A percentile compares a stretch with the other conserved stretches of the same genome.
Conservation (phyloP, 331 rosid genomes). For the Quercus tomentella region DNA sequence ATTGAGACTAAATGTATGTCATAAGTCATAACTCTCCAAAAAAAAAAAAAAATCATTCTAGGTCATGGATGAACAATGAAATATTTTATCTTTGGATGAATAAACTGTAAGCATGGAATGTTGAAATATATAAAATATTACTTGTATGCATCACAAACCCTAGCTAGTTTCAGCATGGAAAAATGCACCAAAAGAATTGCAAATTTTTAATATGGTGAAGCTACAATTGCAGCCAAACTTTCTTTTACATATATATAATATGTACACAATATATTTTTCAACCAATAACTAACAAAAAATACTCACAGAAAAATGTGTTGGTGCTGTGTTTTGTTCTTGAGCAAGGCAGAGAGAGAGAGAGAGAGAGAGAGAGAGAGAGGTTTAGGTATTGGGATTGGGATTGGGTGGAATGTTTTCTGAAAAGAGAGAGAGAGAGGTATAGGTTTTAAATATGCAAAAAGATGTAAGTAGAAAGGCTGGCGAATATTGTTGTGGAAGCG, state of each 20-base stretch:
- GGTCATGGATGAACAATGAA: too few relatives aligned
- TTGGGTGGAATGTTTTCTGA: constrained; percentile 15
- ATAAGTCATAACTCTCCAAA: too few relatives aligned
- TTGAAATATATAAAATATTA: too few relatives aligned
- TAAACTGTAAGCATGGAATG: too few relatives aligned
- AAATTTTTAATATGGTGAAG: too few relatives aligned
- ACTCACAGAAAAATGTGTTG: constrained; percentile 51
- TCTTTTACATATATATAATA: not conserved
- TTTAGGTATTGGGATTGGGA: not conserved
- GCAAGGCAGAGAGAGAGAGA: constrained; percentile 1
- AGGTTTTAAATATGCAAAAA: constrained; percentile 11
- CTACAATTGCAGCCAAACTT: not conserved
- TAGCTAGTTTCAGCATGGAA: too few relatives aligned
- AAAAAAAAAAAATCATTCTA: too few relatives aligned
- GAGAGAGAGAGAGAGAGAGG: not conserved
- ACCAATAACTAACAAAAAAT: not conserved
- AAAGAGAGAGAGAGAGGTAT: constrained; percentile 18
- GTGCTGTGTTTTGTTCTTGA: constrained; percentile 26
- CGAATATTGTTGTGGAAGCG: constrained; percentile 29
- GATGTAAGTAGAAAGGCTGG: constrained; percentile 14
- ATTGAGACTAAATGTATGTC: too few relatives aligned
- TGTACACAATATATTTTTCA: not conserved
- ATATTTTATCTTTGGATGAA: too few relatives aligned
- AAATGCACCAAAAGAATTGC: not conserved
- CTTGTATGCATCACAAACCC: too few relatives aligned